A percentile compares a stretch with the other conserved stretches of the same genome.
Conservation (phyloP, 371 early-diverging fungal species). For the Apophysomyces ossiformis region DNA sequence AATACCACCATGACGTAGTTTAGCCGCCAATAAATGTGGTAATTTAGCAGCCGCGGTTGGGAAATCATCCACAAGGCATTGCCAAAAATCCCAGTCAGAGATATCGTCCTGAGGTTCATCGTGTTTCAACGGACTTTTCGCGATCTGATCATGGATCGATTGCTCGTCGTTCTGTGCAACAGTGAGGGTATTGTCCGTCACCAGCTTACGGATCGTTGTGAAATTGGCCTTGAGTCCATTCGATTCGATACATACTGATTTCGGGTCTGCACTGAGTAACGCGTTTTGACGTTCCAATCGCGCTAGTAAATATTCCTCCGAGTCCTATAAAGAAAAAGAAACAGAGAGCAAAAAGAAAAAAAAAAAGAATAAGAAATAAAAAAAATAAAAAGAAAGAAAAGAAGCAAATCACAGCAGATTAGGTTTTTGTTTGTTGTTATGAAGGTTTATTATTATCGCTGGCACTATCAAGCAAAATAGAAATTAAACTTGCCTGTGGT, state of each 20-base stretch:
- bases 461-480: too few species aligned
- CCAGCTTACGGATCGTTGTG: constrained; percentile 51
- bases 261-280: constrained; percentile 61
- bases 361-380: constrained; percentile 8
- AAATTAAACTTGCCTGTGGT: constrained; percentile 38
- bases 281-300: constrained; percentile 65
- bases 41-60: constrained; percentile 62
- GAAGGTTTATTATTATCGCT: too few species aligned
- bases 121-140: constrained; percentile 8
- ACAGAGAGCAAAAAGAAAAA: not conserved
- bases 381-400: not conserved
- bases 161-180: constrained; percentile 28
- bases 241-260: constrained; percentile 62
- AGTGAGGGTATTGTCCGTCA: constrained; percentile 45
- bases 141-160: constrained; percentile 22
- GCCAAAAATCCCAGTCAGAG: constrained; percentile 94
- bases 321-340: constrained; percentile 41
- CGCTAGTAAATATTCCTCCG: constrained; percentile 60
- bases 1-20: constrained; percentile 81
- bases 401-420: not conserved
- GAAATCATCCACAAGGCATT: constrained; percentile 84
- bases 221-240: constrained; percentile 63
- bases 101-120: constrained; percentile 16
- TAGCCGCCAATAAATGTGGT: constrained; percentile 66
- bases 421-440: not conserved